Base-by-base conservation (phyloP, 257 asterid species). In the Solanum verrucosum region DNA sequence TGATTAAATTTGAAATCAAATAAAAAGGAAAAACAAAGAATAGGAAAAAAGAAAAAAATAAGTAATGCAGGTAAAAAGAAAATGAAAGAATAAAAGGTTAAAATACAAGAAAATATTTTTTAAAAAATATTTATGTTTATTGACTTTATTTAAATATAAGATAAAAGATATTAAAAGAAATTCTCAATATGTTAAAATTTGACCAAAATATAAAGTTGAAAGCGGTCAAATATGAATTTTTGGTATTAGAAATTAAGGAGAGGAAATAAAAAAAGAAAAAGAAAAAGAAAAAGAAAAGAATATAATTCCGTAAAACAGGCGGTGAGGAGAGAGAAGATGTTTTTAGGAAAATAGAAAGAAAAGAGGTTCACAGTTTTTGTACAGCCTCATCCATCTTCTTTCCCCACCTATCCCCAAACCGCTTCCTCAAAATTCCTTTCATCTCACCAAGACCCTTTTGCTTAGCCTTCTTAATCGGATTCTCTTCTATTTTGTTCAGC, bases 341-440 rank as follows among this genome's bases (percentile, higher is more conserved):
- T 81, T 81, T 67, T 12, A 85, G 89, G 87, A 87, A 88, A 63
- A 49, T 63, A 60, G 86, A 73, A 37, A 79, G 46, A 84, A 75
- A 68, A 87, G 87, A 83, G 92, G 93, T 89, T 91, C 94, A 89
- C 90, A 89, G 63, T 91, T 88, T 68, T 88, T 44, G 88, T 84
- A 92, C 81, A 83, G 85, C 93, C 88, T 89, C 91, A 59, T 74
- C 84, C 85, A 83, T 52, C 60, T 87, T 87, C 68, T 86, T 59
- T 65, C 72, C 87, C 87, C 72, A 27, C 79, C 74, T 59, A 75
- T 77, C 70, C 65, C 79, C 77, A 49, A 46, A 56, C 83, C 77
- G 44, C 81, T 35, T 63, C 15, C 84, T 87, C 89, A 31, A 33
- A 35, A 65, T 70, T 65, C 31, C 52, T 56, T 86, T 59, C 31